Evolutionary conservation across 2,329 filamentous ascomycete genomes (phyloP).

Genomic region (Paecilomyces niveus): DNA sequence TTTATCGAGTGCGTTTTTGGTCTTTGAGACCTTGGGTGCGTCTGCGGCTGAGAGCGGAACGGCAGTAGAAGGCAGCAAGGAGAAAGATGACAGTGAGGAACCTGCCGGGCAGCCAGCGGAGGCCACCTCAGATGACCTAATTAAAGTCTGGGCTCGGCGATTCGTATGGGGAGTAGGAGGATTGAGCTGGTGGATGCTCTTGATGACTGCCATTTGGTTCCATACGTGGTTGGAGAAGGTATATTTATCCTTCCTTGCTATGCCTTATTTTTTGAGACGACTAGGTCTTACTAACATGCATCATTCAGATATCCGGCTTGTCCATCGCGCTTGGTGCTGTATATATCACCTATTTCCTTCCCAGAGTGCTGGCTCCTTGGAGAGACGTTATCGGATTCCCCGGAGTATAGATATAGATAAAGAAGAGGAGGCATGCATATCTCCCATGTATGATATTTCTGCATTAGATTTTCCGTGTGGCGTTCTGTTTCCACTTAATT

Average conservation of each 20-base stretch:
- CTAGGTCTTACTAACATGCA: constrained; percentile 6
- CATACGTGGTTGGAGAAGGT: constrained; percentile 99
- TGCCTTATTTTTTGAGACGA: neutral
- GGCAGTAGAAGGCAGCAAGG: constrained; percentile 34
- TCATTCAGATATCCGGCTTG: constrained; percentile 42
- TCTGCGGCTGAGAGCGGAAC: constrained; percentile 54
- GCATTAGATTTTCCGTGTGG: neutral
- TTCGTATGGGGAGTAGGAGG: constrained; percentile 53
- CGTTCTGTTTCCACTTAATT: neutral
- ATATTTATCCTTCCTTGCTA: constrained; percentile 24
- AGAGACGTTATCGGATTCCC: constrained; percentile 40
- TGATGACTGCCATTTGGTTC: constrained; percentile 98
- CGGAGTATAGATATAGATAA: constrained; percentile 27
- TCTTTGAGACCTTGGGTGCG: constrained; percentile 68
- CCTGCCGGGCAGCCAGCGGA: constrained; percentile 5
- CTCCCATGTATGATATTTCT: neutral
- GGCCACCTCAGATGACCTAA: constrained; percentile 14
- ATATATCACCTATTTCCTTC: constrained; percentile 46
- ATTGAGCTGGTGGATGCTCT: constrained; percentile 86
- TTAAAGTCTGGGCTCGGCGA: constrained; percentile 49
- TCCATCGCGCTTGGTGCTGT: constrained; percentile 42
- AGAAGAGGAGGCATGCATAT: neutral
- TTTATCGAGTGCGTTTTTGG: constrained; percentile 70
- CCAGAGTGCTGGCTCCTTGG: constrained; percentile 37
- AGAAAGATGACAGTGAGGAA: constrained; percentile 20